Conservation (phyloP, 2,329 filamentous ascomycete genomes). For the Botrytis tulipae region DNA sequence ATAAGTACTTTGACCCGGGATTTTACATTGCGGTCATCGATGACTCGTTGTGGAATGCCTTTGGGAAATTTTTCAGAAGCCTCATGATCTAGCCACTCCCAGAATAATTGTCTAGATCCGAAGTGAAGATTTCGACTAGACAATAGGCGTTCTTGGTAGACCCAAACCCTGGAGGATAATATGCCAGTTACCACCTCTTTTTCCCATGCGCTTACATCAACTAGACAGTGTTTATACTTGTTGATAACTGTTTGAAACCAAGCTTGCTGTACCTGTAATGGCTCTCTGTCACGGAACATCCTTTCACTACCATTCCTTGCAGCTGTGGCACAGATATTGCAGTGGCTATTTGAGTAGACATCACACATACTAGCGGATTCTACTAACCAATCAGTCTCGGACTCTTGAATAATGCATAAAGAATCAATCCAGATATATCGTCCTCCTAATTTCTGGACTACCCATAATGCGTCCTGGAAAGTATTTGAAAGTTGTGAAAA, state of each 20-base stretch:
- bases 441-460: neutral
- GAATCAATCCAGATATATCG: neutral
- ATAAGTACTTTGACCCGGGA: neutral
- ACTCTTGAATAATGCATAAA: neutral
- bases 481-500: neutral
- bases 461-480: neutral
- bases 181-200: neutral
- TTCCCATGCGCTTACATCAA: accelerated
- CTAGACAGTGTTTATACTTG: accelerated
- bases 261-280: neutral
- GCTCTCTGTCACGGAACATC: neutral
- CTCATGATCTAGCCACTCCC: neutral
- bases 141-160: neutral
- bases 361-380: neutral
- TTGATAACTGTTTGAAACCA: neutral
- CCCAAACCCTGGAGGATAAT: neutral
- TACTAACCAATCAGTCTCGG: neutral
- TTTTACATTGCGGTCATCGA: accelerated
- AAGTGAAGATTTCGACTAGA: neutral
- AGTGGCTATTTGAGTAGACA: neutral
- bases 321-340: neutral
- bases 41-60: accelerated
- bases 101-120: neutral
- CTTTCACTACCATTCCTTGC: neutral
- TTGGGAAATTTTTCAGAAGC: neutral